Conservation (phyloP, 306 rosid genomes). For the Hippophae rhamnoides region DNA sequence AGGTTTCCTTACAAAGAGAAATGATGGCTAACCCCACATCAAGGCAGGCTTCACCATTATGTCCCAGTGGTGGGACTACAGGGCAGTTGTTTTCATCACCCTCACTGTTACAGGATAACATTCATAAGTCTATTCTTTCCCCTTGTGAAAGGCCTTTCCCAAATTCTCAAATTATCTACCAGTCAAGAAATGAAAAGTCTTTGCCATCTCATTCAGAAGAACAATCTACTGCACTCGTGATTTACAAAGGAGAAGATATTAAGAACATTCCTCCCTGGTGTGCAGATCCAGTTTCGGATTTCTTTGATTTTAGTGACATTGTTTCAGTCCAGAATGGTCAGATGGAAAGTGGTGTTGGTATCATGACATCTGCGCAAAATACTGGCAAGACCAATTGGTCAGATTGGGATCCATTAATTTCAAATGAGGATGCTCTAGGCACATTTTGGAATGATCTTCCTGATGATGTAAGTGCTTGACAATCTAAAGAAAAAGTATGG, state of each 20-base stretch:
- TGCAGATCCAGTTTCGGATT: conserved; percentile 49
- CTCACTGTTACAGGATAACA: conserved; percentile 23
- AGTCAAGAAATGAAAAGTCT: conserved; percentile 29
- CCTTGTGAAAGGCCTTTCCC: conserved; percentile 35
- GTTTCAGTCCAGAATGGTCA: conserved; percentile 44
- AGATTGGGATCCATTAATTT: conserved; percentile 70
- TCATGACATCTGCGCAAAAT: conserved; percentile 33
- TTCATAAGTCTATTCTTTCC: conserved; percentile 24
- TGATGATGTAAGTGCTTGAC: conserved; percentile 32
- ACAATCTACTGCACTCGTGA: conserved; percentile 30
- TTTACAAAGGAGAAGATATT: conserved; percentile 31
- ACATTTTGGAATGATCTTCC: conserved; percentile 69
- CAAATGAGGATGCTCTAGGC: conserved; percentile 41
- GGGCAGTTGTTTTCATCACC: conserved; percentile 36
- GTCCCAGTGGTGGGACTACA: conserved; percentile 26
- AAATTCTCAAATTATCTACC: conserved; percentile 37
- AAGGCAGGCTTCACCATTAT: conserved; percentile 33
- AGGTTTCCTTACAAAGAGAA: conserved; percentile 32
- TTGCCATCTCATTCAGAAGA: conserved; percentile 27
- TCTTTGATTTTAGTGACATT: conserved; percentile 42
- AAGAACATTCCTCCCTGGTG: conserved; percentile 42
- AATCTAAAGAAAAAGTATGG: conserved; percentile 52
- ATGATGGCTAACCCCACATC: conserved; percentile 26
- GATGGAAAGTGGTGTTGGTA: conserved; percentile 37
- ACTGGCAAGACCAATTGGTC: conserved; percentile 45